Evolutionary conservation across 805 yeast species (phyloP), one percentile per base, ranked within the genome.

Genomic region (Barnettozyma californica): DNA sequence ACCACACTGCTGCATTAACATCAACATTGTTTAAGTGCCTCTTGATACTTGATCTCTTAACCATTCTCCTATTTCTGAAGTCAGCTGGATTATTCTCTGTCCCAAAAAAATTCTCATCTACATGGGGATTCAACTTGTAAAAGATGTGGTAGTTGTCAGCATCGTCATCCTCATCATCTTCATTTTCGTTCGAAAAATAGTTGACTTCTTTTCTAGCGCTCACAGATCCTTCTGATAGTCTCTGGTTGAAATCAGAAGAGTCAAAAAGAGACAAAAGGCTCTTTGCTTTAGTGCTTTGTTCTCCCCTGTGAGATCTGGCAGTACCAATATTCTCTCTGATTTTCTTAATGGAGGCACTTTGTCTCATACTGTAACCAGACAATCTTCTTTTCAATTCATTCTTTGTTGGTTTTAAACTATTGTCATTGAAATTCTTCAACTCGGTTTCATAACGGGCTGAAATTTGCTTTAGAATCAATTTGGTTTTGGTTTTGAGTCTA

Each of bases 401-500:
- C 31, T 43, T 47, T 1, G 50, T 42, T 38, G 46, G 49, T 21
- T 16, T 46, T 21, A 45, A 10, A 20, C 46, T 47, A 23, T 37
- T 43, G 8, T 41, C 53, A 33, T 50, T 44, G 26, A 47, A 47
- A 11, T 36, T 41, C 38, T 42, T 50, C 11, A 41, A 18, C 33
- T 45, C 51, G 20, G 43, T 42, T n/a, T 50, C 51, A 26, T 47
- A 47, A 11, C 43, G 44, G 9, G 42, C 18, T 18, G 52, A 46
- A 13, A 49, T 19, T 5, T 46, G 45, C 25, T 41, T 46, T 9
- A 49, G 20, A 16, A 49, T 11, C 14, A 5, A 3, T 33, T 34
- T 51, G 19, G 50, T 51, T 41, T 40, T 51, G 5, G 34, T 14
- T 20, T 48, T 51, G 27, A 51, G 39, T 25, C 52, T 49, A 8